phyloP scores from a whole-genome alignment of 495 filamentous ascomycete species.

The Daldinia loculata region DNA sequence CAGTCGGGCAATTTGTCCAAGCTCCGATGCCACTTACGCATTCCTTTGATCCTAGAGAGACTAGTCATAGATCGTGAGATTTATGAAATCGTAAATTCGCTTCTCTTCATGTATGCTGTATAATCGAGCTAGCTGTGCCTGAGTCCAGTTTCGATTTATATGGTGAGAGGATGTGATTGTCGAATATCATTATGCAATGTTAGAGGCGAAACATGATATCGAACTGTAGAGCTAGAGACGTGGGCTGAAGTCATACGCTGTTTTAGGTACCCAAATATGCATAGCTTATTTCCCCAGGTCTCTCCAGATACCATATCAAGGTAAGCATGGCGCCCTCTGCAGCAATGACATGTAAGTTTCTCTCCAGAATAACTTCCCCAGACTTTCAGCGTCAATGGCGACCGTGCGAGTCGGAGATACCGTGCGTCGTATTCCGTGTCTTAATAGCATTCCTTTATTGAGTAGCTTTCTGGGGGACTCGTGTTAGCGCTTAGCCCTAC shows the following conservation, averaged over 20 bases:
- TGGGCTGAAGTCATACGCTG: not conserved
- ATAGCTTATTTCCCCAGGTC: not conserved
- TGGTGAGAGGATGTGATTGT: not conserved
- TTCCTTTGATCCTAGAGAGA: conserved; percentile 1
- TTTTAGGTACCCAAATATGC: not conserved
- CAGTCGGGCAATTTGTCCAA: conserved; percentile 32
- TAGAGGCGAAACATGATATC: not conserved
- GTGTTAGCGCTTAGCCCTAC: conserved; percentile 12
- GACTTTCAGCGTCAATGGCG: not conserved
- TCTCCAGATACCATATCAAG: not conserved
- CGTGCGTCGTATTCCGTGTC: conserved; percentile 20
- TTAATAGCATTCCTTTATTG: conserved; percentile 4
- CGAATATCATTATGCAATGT: not conserved
- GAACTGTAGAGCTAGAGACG: not conserved
- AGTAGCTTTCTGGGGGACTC: conserved; percentile 5
- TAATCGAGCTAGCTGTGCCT: not conserved
- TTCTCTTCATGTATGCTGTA: not conserved
- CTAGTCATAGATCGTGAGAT: not conserved
- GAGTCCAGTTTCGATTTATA: not conserved
- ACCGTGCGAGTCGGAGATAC: conserved; percentile 14
- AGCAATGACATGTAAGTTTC: not conserved
- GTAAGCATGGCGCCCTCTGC: not conserved
- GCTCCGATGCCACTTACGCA: conserved; percentile 19
- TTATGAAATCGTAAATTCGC: not conserved
- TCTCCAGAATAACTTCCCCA: conserved; percentile 4